These are phyloP conservation scores for Alternaria metachromatica DNA, from an alignment of 2,329 filamentous ascomycete species.

Conservation along the genomic window DNA sequence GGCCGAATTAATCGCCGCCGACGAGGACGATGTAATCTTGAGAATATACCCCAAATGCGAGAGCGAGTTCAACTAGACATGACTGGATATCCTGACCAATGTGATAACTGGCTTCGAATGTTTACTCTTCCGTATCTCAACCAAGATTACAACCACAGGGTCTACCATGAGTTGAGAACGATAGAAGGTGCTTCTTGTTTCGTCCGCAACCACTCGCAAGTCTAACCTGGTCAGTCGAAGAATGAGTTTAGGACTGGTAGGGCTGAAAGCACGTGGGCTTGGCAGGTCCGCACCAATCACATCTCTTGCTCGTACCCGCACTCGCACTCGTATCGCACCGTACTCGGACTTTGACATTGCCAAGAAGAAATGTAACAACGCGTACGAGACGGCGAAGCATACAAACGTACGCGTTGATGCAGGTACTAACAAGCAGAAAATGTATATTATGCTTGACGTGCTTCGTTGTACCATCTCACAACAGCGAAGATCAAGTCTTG, in stretches of 20 bases:
- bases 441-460: background rate
- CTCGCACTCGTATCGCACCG: background rate
- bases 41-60: background rate
- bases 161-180: background rate
- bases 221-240: background rate
- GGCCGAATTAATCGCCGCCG: constrained; percentile 4
- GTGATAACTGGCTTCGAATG: background rate
- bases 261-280: background rate
- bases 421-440: background rate
- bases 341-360: background rate
- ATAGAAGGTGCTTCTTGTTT: background rate
- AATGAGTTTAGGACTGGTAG: background rate
- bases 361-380: background rate
- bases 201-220: background rate
- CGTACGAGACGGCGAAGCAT: background rate
- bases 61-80: background rate
- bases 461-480: background rate
- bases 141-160: background rate
- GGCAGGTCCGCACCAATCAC: background rate
- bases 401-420: background rate
- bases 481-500: background rate
- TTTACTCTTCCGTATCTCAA: background rate
- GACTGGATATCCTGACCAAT: background rate
- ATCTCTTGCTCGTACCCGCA: background rate
- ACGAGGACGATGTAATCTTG: background rate